Conservation (phyloP, 176 grass and related monocot genomes). For the Eragrostis curvula region DNA sequence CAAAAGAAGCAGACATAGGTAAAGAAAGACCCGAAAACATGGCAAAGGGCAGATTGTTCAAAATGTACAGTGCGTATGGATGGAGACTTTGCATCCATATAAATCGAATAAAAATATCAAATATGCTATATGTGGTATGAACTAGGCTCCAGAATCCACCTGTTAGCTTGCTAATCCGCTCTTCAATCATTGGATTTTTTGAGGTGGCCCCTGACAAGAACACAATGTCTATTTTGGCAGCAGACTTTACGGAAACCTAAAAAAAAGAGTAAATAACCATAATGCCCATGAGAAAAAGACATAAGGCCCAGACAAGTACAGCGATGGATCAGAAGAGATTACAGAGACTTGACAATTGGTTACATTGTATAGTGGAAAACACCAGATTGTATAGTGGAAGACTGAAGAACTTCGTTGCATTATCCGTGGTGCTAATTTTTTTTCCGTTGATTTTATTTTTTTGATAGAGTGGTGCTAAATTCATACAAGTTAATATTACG, state of each 20-base stretch:
- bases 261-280: slow-evolving; percentile 32
- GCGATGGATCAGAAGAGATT: slow-evolving; percentile 4
- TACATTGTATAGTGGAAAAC: neutral
- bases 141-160: slow-evolving; percentile 56
- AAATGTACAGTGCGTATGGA: slow-evolving; percentile 4
- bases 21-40: neutral
- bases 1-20: slow-evolving; percentile 28
- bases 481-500: neutral
- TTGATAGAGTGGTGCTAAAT: neutral
- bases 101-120: slow-evolving; percentile 18
- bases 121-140: neutral
- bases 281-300: neutral
- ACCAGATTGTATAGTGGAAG: neutral
- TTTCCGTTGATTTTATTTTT: too few relatives aligned
- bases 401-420: slow-evolving; percentile 4
- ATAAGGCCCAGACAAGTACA: neutral
- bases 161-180: slow-evolving; percentile 70
- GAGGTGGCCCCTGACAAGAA: slow-evolving; percentile 75
- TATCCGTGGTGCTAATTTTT: neutral
- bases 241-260: slow-evolving; percentile 67
- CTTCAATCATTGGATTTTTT: slow-evolving; percentile 52
- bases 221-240: slow-evolving; percentile 79
- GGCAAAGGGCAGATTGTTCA: slow-evolving; percentile 24
- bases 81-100: slow-evolving; percentile 10
- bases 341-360: neutral